Evolutionary conservation across 2,329 filamentous ascomycete genomes (phyloP).

Genomic region (Botrytis pseudocinerea): DNA sequence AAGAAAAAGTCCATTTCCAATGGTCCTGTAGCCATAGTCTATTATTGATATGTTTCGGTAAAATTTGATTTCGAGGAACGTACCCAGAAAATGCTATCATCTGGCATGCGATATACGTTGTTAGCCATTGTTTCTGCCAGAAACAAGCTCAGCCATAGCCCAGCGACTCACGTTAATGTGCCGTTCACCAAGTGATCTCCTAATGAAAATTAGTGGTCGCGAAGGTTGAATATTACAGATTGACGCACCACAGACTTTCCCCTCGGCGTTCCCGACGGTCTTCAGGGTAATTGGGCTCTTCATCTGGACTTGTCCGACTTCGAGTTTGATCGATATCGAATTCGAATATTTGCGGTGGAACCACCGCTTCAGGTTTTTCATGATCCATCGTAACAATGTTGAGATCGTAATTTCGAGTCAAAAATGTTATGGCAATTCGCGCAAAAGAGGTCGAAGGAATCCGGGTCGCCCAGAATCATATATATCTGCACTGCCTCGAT

Average conservation of each 20-base stretch:
- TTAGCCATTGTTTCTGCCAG: slow-evolving; percentile 22
- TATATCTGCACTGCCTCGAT: slow-evolving; percentile 23
- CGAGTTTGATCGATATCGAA: slow-evolving; percentile 28
- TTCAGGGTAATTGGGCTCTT: slow-evolving; percentile 33
- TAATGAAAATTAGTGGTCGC: slow-evolving; percentile 30
- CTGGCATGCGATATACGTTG: slow-evolving; percentile 30
- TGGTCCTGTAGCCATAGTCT: slow-evolving; percentile 38
- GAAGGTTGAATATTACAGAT: slow-evolving; percentile 1
- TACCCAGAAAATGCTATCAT: slow-evolving; percentile 50
- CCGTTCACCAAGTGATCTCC: slow-evolving; percentile 45
- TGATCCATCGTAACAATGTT: slow-evolving; percentile 34
- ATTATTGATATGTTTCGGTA: slow-evolving; percentile 17
- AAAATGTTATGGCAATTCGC: slow-evolving; percentile 1
- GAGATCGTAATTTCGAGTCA: not conserved
- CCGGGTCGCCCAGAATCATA: slow-evolving; percentile 13
- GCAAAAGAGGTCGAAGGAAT: slow-evolving; percentile 11
- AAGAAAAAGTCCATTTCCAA: slow-evolving; percentile 48
- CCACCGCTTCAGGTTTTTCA: slow-evolving; percentile 37
- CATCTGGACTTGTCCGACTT: slow-evolving; percentile 31
- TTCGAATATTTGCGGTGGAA: slow-evolving; percentile 34
- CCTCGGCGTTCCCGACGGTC: slow-evolving; percentile 35
- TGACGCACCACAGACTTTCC: slow-evolving; percentile 36
- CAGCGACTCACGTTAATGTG: slow-evolving; percentile 44
- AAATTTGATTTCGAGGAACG: slow-evolving; percentile 25
- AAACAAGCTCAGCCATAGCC: not conserved